Base-by-base conservation (phyloP, 169 alveolate genomes). In the Cyclospora cayetanensis region DNA sequence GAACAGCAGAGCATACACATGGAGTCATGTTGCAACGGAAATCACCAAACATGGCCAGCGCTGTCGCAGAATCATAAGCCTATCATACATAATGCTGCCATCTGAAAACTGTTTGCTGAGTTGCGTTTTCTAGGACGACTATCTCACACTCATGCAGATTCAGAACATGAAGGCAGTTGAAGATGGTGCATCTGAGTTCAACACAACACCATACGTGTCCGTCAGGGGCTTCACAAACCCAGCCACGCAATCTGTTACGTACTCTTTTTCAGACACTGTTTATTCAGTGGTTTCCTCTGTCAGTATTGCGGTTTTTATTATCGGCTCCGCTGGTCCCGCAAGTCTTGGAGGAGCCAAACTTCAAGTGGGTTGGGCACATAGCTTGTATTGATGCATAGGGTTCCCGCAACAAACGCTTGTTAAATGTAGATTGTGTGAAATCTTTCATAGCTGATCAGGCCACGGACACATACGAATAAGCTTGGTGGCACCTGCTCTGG, bases 131-230 rank as follows among this genome's bases (percentile, higher is more conserved):
- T n/a, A 80, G 90, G n/a, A 52, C 1, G 43, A 80, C 39, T 80
- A 50, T 29, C 60, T 53, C 50, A 76, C 53, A 29, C 90, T 80
- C 39, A 35, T 42, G 39, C 90, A 80, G 41, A 80, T 80, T 43
- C 90, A 80, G 52, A 80, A 80, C 52, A 80, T 80, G 90, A 76
- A 52, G 11, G 2, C 55, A 0, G 25, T 80, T 53, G 76, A 31
- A n/a, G 76, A 80, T 27, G 27, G 22, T 1, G 90, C 90, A 53
- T 0, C 74, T 52, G 90, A 52, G 74, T 80, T 52, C 9, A 53
- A 15, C 37, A 15, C 29, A 63, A 80, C 90, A 37, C 77, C 76
- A 20, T 53, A 80, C 42, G 90, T 35, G 20, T 18, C 1, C 60
- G 90, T 37, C 27, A 52, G 1, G 11, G 90, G 60, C 77, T 31